phyloP scores from a whole-genome alignment of 495 filamentous ascomycete genomes.

The Penicillium taxi region DNA sequence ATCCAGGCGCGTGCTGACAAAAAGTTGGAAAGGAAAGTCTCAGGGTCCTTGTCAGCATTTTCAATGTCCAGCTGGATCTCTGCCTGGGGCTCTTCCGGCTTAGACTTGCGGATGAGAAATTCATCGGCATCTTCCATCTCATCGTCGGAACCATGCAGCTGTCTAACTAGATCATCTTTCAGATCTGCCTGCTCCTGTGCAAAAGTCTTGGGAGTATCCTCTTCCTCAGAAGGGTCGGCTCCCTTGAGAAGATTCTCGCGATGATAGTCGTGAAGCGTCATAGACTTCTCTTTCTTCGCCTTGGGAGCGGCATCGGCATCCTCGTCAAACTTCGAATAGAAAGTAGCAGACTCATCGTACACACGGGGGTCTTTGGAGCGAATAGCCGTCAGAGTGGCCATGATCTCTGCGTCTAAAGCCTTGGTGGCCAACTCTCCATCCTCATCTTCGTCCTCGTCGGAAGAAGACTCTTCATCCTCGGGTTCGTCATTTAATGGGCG shows the following conservation, averaged over 20 bases:
- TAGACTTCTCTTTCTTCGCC: constrained; percentile 67
- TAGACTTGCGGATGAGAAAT: constrained; percentile 58
- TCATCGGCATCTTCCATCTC: constrained; percentile 59
- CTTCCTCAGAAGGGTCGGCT: constrained; percentile 48
- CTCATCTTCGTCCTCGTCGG: constrained; percentile 81
- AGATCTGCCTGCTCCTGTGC: constrained; percentile 77
- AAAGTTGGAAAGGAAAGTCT: constrained; percentile 83
- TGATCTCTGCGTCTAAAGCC: constrained; percentile 77
- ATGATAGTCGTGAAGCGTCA: constrained; percentile 86
- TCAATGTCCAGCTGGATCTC: constrained; percentile 54
- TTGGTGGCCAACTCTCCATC: constrained; percentile 74
- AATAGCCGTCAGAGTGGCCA: constrained; percentile 76
- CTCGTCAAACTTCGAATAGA: constrained; percentile 61
- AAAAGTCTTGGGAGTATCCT: constrained; percentile 57
- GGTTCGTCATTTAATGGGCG: constrained; percentile 26
- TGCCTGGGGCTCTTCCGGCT: constrained; percentile 31
- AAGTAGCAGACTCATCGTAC: constrained; percentile 70
- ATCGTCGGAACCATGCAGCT: constrained; percentile 57
- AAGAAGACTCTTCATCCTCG: constrained; percentile 50
- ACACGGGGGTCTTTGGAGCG: constrained; percentile 80
- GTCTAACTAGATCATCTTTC: constrained; percentile 64
- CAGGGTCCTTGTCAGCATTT: constrained; percentile 81
- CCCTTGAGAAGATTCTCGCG: constrained; percentile 70
- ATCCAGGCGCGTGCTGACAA: constrained; percentile 85
- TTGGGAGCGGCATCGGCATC: constrained; percentile 18